Base-by-base conservation (phyloP, 495 filamentous ascomycete genomes). In the Hypoxylon fragiforme region DNA sequence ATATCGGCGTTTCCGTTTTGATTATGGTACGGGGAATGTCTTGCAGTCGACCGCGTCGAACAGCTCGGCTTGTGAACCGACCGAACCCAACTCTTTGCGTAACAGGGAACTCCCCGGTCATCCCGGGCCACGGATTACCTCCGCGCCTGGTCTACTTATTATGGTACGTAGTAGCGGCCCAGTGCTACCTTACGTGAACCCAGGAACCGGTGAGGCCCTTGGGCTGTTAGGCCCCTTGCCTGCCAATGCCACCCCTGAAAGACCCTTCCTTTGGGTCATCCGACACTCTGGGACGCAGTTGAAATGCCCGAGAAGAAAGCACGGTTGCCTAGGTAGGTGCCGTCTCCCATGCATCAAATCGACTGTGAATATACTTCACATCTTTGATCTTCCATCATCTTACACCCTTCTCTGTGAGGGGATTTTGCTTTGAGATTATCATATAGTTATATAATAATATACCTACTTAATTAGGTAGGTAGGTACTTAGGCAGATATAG, bases 121-220 rank as follows among this genome's bases (percentile, higher is more conserved):
- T 15, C 20, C 12, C 57, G 50, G 57, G 50, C 37, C 51, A 22
- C 51, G 57, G 57, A 55, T 55, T 46, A 44, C 51, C 34, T 61
- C 57, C 57, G 57, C 32, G 41, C 57, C 57, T 44, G 18, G 40
- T 50, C 36, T 28, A 28, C 40, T 44, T 44, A 4, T 35, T 35
- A 35, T 9, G 7, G n/a, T 35, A 28, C 38, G 44, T 52, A 55
- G 36, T 30, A 48, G 42, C 31, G 57, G 42, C 24, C 57, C 57
- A 61, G 31, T 61, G 36, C 47, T 9, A 61, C 57, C 36, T 19
- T 40, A 49, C 53, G 42, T 37, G 51, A 61, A 61, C 57, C 57
- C 57, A 61, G 34, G 57, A 61, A 61, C 51, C 57, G 57, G 57
- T 61, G 51, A 61, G 45, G 28, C 32, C 46, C 57, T 46, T 45